Base-by-base conservation (phyloP, 2,329 filamentous ascomycete genomes). In the Talaromyces marneffei region DNA sequence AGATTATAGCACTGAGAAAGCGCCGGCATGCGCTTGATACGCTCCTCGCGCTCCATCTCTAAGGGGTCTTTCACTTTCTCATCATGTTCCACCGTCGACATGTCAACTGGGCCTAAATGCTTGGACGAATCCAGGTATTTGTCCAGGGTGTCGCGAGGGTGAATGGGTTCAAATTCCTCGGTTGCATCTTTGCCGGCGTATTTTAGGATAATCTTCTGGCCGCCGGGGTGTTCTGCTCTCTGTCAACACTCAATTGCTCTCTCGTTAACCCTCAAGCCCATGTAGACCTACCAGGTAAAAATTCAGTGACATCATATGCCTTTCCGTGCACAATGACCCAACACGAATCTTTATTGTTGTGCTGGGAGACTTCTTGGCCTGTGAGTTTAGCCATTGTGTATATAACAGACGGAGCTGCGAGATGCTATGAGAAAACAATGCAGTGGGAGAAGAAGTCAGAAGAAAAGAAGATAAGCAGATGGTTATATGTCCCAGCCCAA, bases 141-240 rank as follows among this genome's bases (percentile, higher is more conserved):
- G 73, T 85, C 83, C 18, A 97, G 84, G 0, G 92, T 96, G 77
- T 96, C 92, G 14, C 89, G 90, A 2, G 92, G 92, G 74, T 89
- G 86, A 66, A 97, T 94, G 37, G 92, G 92, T 53, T 95, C 91
- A 76, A 90, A 97, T 71, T 91, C 91, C 73, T 92, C 90, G 37
- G 92, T 95, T 40, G 92, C 92, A 80, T 97, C 92, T 81, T 93
- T 95, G 69, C 92, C 92, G 31, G 92, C 92, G 78, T 97, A 96
- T 79, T 96, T 96, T 66, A 99, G 84, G 70, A 99, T 97, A 74
- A 97, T 95, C 72, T 93, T 94, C 66, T 87, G 83, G 39, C 91
- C 92, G 64, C 92, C 92, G 25, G 92, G 92, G 71, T 96, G 92
- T 75, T 96, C 91, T 87, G 67, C 9, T 23, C 31, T 29, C 18